Evolutionary conservation across 1,284 basidiomycete genomes (phyloP).

Genomic region (Leccinum solheimii): DNA sequence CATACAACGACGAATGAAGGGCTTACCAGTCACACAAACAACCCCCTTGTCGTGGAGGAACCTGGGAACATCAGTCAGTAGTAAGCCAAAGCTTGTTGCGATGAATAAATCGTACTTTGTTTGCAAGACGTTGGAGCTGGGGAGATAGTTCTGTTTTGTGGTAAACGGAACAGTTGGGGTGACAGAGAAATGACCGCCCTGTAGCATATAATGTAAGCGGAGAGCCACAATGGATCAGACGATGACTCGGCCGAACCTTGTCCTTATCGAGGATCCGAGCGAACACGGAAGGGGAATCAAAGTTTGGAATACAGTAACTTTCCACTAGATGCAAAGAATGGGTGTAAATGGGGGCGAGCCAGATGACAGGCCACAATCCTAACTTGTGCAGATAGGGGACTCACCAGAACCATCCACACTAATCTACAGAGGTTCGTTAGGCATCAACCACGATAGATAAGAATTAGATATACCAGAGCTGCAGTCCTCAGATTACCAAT

Average conservation of each 20-base stretch:
- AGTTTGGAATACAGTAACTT: conserved; percentile 89
- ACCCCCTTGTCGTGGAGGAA: conserved; percentile 84
- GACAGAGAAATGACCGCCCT: conserved; percentile 93
- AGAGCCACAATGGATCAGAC: not conserved
- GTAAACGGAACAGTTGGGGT: conserved; percentile 66
- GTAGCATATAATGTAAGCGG: conserved; percentile 7
- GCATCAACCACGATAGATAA: conserved; percentile 2
- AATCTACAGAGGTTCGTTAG: conserved; percentile 42
- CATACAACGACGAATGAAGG: not conserved
- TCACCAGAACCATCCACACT: conserved; percentile 79
- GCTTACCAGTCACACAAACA: conserved; percentile 69
- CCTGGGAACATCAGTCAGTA: conserved; percentile 31
- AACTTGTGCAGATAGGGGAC: conserved; percentile 23
- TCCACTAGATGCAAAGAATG: conserved; percentile 54
- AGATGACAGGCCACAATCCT: not conserved
- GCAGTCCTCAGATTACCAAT: conserved; percentile 82
- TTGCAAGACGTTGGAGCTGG: conserved; percentile 84
- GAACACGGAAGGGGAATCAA: conserved; percentile 90
- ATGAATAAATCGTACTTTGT: conserved; percentile 56
- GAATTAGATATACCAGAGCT: conserved; percentile 52
- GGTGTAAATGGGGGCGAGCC: not conserved
- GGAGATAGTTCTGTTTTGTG: conserved; percentile 85
- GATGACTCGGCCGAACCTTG: conserved; percentile 45
- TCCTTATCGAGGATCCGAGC: conserved; percentile 85
- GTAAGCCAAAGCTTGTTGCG: not conserved